Evolutionary conservation across 78 protist species (phyloP), one percentile per base, ranked within the genome.

Genomic region (Dictyostelium intermedium): DNA sequence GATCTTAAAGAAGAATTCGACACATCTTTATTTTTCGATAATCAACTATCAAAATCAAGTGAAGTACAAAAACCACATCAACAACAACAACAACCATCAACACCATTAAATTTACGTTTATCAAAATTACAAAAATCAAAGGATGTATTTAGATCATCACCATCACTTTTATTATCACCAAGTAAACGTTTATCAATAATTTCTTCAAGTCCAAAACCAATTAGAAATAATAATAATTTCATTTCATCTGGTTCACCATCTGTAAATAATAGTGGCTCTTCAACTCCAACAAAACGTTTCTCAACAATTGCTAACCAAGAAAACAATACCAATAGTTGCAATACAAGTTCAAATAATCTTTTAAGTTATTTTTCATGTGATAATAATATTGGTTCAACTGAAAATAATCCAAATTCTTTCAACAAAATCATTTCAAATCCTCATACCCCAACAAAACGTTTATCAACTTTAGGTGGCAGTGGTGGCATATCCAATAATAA

Each of bases 91-190:
- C 25, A 14, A 56, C 25, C 73, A 63, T 35, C 43, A 34, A 73
- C 43, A 13, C 53, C 82, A 76, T 76, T 76, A 39, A 10, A 23
- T 34, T 13, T 32, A 25, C 39, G 69, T 20, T 37, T 79, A 27
- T 45, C 69, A 9, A 43, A 79, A 45, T 32, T 79, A 20, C 60
- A 79, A 39, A 79, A 79, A 79, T 45, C 84, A 23, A 79, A 47
- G 32, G 84, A 79, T 25, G 39, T 14, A 47, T 79, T 79, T 47
- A 79, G 41, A 79, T 79, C 84, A 39, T 79, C 84, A 27, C 84
- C 84, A 79, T 79, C 84, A 79, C 84, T 79, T 39, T 45, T 27
- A 47, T 32, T 70, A 14, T 70, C 77, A 70, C 77, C 77, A 70
- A 70, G 77, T 32, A 79, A 79, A 27, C 50, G 84, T n/a, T 27